These are phyloP conservation scores for Pugionium cornutum DNA, from an alignment of 345 rosid species.

Conservation along the genomic window DNA sequence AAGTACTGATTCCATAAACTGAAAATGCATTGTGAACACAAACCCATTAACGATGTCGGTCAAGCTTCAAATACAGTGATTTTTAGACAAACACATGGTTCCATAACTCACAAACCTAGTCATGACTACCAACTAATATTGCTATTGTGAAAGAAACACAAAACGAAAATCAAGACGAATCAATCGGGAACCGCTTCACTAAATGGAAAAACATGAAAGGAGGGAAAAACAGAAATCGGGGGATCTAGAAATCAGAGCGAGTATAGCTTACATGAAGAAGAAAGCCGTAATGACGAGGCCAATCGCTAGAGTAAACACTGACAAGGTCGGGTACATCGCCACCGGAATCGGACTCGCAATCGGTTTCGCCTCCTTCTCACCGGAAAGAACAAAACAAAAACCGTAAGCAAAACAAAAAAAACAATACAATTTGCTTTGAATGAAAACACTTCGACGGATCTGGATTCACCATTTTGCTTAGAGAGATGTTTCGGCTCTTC, in stretches of 20 bases:
- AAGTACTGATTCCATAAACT: not conserved
- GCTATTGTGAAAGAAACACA: too few species aligned
- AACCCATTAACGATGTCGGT: constrained; percentile 5
- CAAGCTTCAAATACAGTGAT: constrained; percentile 21
- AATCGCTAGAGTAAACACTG: constrained; percentile 59
- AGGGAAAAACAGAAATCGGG: too few species aligned
- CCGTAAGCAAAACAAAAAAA: not conserved
- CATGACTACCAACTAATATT: too few species aligned
- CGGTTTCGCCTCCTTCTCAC: constrained; percentile 59
- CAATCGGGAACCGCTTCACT: too few species aligned
- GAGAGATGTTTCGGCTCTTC: constrained; percentile 21
- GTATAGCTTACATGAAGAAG: constrained; percentile 71
- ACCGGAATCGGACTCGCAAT: constrained; percentile 77
- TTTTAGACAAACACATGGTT: not conserved
- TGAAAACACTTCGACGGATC: not conserved
- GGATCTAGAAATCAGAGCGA: constrained; percentile 35
- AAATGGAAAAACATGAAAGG: too few species aligned
- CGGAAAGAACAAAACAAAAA: not conserved
- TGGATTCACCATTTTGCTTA: constrained; percentile 30
- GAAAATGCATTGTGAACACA: not conserved
- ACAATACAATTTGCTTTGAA: not conserved
- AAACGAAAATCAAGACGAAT: not conserved
- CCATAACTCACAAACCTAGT: not conserved
- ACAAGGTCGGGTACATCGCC: constrained; percentile 61
- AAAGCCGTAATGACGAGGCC: constrained; percentile 76